Evolutionary conservation across 148 eudicot genomes (phyloP), one percentile per base, ranked within the genome.

Genomic region (Rhododendron molle): DNA sequence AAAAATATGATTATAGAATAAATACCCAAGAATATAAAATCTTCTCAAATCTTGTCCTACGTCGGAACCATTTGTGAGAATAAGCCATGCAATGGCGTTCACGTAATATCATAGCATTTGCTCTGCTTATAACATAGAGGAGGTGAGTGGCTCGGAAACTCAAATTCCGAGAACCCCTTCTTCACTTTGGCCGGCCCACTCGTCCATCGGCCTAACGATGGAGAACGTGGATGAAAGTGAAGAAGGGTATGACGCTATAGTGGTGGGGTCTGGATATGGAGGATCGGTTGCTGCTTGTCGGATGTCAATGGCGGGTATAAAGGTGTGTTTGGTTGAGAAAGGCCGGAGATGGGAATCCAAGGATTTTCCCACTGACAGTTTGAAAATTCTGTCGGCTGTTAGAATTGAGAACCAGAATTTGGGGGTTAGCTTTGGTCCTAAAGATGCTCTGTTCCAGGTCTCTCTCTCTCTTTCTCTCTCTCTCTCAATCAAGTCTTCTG

Each of bases 251-350:
- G 91, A 89, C 32, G 91, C 88, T 30, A 83, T 89, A 14, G 91
- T 89, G 7, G 89, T 89, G 28, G 91, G 91, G 7, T 89, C 91
- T 67, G 91, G 91, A 49, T 89, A 89, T 54, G 91, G 91, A 18
- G 91, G 91, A 76, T 89, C 91, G 16, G 91, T 89, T 50, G 89
- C 88, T 16, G 91, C 91, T 74, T 89, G 91, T 54, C 83, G 91
- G 47, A 4, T 87, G 86, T 85, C 91, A 38, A 85, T 85, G 86
- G 91, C 86, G 0, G 89, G 89, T 2, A 40, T 85, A 50, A 87
- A 84, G 82, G 89, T 89, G 9, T 89, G 89, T 84, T 85, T 89
- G 89, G 8, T 85, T 13, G 91, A 89, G 86, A 89, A 85, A 85
- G 91, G 91, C 4, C 81, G 85, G 34, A 87, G 58, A 62, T 89